These are phyloP conservation scores for Hemileccinum rubropunctum DNA, from an alignment of 768 basidiomycete species.

Conservation along the genomic window DNA sequence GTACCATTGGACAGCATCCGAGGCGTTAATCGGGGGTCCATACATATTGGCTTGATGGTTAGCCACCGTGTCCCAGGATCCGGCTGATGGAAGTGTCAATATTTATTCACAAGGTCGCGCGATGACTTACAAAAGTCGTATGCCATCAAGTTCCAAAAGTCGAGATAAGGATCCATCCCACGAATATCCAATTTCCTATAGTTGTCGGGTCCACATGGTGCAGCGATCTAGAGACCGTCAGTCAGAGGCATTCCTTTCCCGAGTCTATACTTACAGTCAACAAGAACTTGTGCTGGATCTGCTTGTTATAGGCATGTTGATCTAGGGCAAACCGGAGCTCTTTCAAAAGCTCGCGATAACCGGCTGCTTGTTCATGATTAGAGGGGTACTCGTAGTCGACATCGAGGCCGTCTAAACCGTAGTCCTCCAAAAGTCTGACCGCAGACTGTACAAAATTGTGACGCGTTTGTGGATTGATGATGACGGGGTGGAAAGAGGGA, in stretches of 20 bases:
- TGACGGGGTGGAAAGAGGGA: constrained; percentile 79
- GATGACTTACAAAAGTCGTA: constrained; percentile 70
- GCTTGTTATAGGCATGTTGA: constrained; percentile 62
- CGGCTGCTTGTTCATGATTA: constrained; percentile 70
- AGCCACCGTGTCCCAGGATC: constrained; percentile 69
- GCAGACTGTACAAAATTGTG: constrained; percentile 79
- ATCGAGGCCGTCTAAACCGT: constrained; percentile 90
- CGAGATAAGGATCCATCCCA: constrained; percentile 86
- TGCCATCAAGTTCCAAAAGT: constrained; percentile 98
- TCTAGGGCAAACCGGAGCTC: constrained; percentile 78
- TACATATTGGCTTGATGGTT: constrained; percentile 88
- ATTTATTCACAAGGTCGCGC: constrained; percentile 1
- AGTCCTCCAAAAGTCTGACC: constrained; percentile 81
- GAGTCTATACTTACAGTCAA: constrained; percentile 58
- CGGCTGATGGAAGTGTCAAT: constrained; percentile 43
- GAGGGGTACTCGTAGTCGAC: constrained; percentile 93
- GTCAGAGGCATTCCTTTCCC: background rate
- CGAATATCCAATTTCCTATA: constrained; percentile 73
- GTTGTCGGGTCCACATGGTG: constrained; percentile 88
- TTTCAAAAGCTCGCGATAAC: constrained; percentile 79
- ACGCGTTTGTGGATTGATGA: constrained; percentile 59
- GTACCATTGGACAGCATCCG: constrained; percentile 70
- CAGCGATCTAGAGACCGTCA: constrained; percentile 62
- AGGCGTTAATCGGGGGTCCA: constrained; percentile 61
- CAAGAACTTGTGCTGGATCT: constrained; percentile 60